These are phyloP conservation scores for Neonectria sp. DNA, from an alignment of 2,329 filamentous ascomycete genomes.

Conservation along the genomic window DNA sequence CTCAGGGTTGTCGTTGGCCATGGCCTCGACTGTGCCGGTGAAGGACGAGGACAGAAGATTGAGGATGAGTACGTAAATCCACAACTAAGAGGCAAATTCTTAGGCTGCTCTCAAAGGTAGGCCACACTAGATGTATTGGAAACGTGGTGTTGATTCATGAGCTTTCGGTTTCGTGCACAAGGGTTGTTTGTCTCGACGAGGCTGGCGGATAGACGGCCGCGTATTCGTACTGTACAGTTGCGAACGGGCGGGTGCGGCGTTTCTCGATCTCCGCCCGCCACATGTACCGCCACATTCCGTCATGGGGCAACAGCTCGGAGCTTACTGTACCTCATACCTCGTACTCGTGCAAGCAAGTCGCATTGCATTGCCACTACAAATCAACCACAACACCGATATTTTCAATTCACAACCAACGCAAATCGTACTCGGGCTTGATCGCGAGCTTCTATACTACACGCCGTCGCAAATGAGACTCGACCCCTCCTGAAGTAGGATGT, in stretches of 20 bases:
- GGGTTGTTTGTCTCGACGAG: slow-evolving; percentile 1
- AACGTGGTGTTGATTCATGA: slow-evolving; percentile 27
- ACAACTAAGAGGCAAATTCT: neutral
- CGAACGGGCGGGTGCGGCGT: slow-evolving; percentile 36
- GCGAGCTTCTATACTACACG: neutral
- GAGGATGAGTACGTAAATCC: neutral
- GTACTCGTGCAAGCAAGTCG: slow-evolving; percentile 8
- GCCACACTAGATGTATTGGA: neutral
- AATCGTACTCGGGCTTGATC: slow-evolving; percentile 6
- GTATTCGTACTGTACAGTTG: slow-evolving; percentile 23
- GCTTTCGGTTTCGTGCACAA: slow-evolving; percentile 1
- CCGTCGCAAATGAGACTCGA: slow-evolving; percentile 29
- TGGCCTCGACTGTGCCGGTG: slow-evolving; percentile 37
- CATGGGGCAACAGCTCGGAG: slow-evolving; percentile 39
- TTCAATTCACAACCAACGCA: slow-evolving; percentile 8
- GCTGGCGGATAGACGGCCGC: slow-evolving; percentile 5
- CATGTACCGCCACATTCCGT: slow-evolving; percentile 36
- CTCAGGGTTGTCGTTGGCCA: slow-evolving; percentile 58
- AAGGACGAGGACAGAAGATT: slow-evolving; percentile 6
- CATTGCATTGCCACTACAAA: slow-evolving; percentile 9
- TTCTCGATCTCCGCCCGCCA: slow-evolving; percentile 39
- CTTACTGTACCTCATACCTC: neutral
- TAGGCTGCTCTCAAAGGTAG: neutral
- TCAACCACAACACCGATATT: slow-evolving; percentile 14
- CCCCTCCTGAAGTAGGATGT: slow-evolving; percentile 40